Conservation (phyloP, 225 moss, liverwort and hornwort species). For the Ulota crispa region DNA sequence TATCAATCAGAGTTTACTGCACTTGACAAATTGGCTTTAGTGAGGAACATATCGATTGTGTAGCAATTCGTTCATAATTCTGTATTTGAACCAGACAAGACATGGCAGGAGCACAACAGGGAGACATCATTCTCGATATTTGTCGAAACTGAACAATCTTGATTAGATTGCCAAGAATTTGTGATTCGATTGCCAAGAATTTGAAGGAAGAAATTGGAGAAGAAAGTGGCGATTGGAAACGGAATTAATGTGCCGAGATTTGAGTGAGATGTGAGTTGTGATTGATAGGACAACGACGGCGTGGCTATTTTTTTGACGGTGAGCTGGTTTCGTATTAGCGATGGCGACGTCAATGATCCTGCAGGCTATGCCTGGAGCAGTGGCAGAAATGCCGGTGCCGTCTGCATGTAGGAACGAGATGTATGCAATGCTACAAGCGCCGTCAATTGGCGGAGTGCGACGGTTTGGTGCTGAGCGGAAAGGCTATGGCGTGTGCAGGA, state of each 20-base stretch:
- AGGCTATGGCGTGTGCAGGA: constrained; percentile 26
- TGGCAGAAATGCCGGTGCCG: not conserved
- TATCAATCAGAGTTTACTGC: not conserved
- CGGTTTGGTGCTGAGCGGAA: constrained; percentile 19
- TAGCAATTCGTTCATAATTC: not conserved
- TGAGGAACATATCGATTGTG: not conserved
- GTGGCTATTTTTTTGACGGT: not conserved
- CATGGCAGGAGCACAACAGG: not conserved
- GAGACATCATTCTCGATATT: not conserved
- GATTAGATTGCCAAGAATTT: not conserved
- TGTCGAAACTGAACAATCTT: not conserved
- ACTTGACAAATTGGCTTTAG: not conserved
- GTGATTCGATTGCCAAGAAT: not conserved
- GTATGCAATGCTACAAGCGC: constrained; percentile 43
- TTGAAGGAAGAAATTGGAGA: not conserved
- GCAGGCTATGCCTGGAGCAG: constrained; percentile 15
- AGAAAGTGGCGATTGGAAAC: not conserved
- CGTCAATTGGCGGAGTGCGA: constrained; percentile 21
- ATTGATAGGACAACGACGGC: not conserved
- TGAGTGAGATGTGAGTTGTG: not conserved
- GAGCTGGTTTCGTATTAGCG: constrained; percentile 20
- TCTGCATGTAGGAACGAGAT: constrained; percentile 2
- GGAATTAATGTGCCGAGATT: not conserved
- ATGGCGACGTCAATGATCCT: constrained; percentile 32
- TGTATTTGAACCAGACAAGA: not conserved